Conservation (phyloP, 805 yeast genomes). For the Cyberlindnera samutprakarnensis region DNA sequence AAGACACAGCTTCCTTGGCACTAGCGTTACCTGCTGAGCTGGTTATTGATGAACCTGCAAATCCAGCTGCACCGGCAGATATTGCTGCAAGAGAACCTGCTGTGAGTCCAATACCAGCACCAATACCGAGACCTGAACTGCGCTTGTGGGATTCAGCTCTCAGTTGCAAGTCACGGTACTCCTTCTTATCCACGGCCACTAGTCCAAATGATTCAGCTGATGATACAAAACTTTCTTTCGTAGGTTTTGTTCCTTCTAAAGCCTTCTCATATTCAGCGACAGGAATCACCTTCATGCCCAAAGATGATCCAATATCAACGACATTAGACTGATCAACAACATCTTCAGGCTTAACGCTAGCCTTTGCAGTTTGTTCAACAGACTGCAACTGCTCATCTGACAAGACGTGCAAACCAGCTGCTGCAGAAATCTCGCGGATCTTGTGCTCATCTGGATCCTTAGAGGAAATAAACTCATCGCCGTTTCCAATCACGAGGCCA, state of each 20-base stretch:
- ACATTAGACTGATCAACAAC: slow-evolving; percentile 10
- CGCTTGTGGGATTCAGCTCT: slow-evolving; percentile 1
- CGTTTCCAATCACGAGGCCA: slow-evolving; percentile 13
- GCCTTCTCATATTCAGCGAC: slow-evolving; percentile 14
- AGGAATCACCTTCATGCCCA: slow-evolving; percentile 19
- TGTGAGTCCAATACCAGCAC: slow-evolving; percentile 3
- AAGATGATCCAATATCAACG: slow-evolving; percentile 5
- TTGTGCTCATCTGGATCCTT: slow-evolving; percentile 11
- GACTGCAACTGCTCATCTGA: slow-evolving; percentile 5
- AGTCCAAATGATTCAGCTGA: slow-evolving; percentile 25
- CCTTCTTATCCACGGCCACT: slow-evolving; percentile 11
- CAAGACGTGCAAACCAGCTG: slow-evolving; percentile 13
- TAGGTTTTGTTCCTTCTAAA: slow-evolving; percentile 4
- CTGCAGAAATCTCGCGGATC: slow-evolving; percentile 12
- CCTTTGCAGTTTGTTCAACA: slow-evolving; percentile 3
- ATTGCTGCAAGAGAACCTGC: neutral
- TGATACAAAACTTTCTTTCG: slow-evolving; percentile 5
- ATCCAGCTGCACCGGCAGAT: neutral
- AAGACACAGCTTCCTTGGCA: neutral
- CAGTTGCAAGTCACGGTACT: slow-evolving; percentile 3
- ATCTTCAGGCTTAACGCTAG: slow-evolving; percentile 5
- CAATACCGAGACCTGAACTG: neutral
- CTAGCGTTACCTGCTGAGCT: neutral
- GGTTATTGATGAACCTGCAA: neutral
- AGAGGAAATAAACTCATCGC: slow-evolving; percentile 9